phyloP scores from a whole-genome alignment of 192 early-diverging fungal species.

The Lobosporangium transversale region DNA sequence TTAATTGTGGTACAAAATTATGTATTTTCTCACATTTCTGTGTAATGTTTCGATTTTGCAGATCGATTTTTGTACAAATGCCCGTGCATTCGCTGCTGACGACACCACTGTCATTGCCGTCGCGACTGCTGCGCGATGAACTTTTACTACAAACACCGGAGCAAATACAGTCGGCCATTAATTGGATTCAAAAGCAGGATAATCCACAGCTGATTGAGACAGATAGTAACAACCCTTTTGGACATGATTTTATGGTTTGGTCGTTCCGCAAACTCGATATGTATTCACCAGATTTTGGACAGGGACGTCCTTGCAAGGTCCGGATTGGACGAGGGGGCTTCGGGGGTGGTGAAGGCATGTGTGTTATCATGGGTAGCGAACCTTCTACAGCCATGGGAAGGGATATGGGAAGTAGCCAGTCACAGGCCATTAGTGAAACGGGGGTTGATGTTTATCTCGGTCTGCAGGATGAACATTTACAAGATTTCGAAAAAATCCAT shows the following conservation, averaged over 20 bases:
- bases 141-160: slow-evolving; percentile 41
- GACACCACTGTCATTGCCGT: slow-evolving; percentile 44
- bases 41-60: neutral
- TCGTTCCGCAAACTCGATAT: slow-evolving; percentile 43
- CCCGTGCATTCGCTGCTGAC: slow-evolving; percentile 47
- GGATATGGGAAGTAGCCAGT: neutral
- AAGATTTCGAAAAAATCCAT: slow-evolving; percentile 45
- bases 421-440: neutral
- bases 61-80: slow-evolving; percentile 51
- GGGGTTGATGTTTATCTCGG: slow-evolving; percentile 51
- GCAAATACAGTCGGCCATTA: slow-evolving; percentile 29
- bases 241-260: slow-evolving; percentile 49
- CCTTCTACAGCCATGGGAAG: neutral
- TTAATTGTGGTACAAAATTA: neutral
- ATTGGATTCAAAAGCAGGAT: slow-evolving; percentile 45
- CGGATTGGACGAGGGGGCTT: slow-evolving; percentile 43
- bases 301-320: slow-evolving; percentile 25
- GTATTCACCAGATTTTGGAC: slow-evolving; percentile 44
- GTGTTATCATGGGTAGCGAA: slow-evolving; percentile 42
- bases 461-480: slow-evolving; percentile 39
- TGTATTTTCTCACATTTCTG: neutral
- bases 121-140: slow-evolving; percentile 41
- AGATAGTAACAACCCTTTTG: slow-evolving; percentile 40
- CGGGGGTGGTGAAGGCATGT: slow-evolving; percentile 51
- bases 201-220: slow-evolving; percentile 45